phyloP scores from a whole-genome alignment of 73 alveolate species.

The Loxodes magnus region DNA sequence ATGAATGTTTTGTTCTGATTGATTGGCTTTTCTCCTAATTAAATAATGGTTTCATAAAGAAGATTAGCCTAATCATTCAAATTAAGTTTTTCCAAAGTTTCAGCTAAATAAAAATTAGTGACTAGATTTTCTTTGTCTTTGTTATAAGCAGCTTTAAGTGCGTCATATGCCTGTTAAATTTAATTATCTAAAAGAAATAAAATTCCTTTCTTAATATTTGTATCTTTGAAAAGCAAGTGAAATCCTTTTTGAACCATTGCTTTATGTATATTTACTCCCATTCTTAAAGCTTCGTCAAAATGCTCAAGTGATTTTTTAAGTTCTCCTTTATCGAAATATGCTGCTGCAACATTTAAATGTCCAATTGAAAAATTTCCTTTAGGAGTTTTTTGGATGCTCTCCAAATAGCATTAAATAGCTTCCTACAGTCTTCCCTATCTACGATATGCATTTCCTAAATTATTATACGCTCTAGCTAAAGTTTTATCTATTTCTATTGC shows the following conservation, averaged over 20 bases:
- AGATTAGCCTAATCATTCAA: neutral
- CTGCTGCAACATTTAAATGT: constrained; percentile 3
- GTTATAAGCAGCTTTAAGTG: neutral
- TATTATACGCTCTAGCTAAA: constrained; percentile 7
- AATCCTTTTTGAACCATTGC: constrained; percentile 11
- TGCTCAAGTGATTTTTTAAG: neutral
- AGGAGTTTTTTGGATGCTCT: neutral
- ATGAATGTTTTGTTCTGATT: neutral
- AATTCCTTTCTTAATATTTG: constrained; percentile 8
- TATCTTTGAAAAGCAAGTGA: constrained; percentile 6
- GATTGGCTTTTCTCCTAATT: constrained; percentile 10
- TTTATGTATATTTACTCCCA: constrained; percentile 4
- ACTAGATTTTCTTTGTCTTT: constrained; percentile 2
- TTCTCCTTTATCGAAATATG: constrained; percentile 6
- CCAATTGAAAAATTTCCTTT: constrained; percentile 10
- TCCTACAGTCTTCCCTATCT: neutral
- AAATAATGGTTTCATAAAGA: neutral
- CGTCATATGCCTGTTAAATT: neutral
- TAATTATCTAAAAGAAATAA: neutral
- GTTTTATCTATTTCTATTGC: constrained; percentile 3
- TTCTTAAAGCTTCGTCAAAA: constrained; percentile 6
- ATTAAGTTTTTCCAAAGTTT: neutral
- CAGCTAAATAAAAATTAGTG: neutral
- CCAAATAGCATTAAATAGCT: constrained; percentile 8
- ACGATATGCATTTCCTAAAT: constrained; percentile 15